Evolutionary conservation across 1,284 basidiomycete species (phyloP), one percentile per base, ranked within the genome.

Genomic region (Ceratobasidium sp.): DNA sequence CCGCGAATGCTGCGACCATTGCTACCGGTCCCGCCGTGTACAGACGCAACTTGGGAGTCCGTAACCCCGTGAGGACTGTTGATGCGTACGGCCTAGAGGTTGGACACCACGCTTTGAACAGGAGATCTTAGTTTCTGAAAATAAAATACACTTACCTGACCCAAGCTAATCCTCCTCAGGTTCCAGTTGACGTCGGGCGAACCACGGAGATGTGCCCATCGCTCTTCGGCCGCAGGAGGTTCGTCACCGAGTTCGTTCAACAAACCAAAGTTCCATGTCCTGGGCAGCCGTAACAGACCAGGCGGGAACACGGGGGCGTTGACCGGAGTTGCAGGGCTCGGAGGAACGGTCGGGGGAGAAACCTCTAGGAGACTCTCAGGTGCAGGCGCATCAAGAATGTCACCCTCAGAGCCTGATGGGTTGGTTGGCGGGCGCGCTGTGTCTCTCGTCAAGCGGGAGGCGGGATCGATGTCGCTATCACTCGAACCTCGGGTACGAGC

Each of bases 261-360:
- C 3, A 76, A 23, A 23, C 72, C 72, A 76, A 76, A 76, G 72
- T 76, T 76, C 60, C 61, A 76, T 55, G 72, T 76, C 18, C 72
- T 61, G 28, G 72, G 72, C 15, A 76, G 33, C 33, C 72, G 12
- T 12, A 28, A 7, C 33, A 76, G 61, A 2, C 72, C 72, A 66
- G 72, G 72, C 20, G 72, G 72, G 72, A 76, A 76, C 10, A 76
- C 72, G 20, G 72, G 72, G 20, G 26, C 66, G 18, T 15, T 68
- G 46, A 40, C 26, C 4, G 33, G 49, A 10, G 66, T 68, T 1
- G 72, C 72, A 3, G 72, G 72, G 28, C 72, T 76, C 28, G 72
- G 72, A 26, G 72, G 72, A 20, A 66, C 49, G n/a, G 49, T 39
- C 3, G 60, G 60, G 55, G 72, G 60, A 33, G 60, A n/a, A 42